Conservation (phyloP, 2,329 filamentous ascomycete genomes). For the Polychaeton citri region DNA sequence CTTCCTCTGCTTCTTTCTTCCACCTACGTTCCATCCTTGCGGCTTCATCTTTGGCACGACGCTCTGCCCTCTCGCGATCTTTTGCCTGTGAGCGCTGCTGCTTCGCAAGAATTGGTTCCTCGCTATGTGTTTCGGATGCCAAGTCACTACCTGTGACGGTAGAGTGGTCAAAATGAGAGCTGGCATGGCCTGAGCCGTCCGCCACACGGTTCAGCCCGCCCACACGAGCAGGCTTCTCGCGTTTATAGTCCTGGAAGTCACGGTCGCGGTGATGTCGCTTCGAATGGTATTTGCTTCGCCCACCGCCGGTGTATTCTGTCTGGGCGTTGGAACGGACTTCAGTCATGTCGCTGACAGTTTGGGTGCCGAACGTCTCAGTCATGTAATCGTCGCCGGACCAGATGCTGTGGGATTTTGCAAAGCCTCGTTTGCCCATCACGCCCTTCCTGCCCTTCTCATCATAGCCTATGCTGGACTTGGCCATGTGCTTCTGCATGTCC, state of each 20-base stretch:
- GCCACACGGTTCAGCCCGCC: slow-evolving; percentile 75
- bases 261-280: slow-evolving; percentile 39
- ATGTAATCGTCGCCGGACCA: slow-evolving; percentile 29
- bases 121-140: slow-evolving; percentile 29
- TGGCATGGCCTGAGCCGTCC: slow-evolving; percentile 45
- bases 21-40: slow-evolving; percentile 25
- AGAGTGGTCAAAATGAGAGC: slow-evolving; percentile 58
- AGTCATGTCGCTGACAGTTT: slow-evolving; percentile 14
- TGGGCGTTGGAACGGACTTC: slow-evolving; percentile 1
- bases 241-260: slow-evolving; percentile 69
- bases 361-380: slow-evolving; percentile 20
- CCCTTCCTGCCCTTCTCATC: slow-evolving; percentile 31
- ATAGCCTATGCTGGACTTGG: slow-evolving; percentile 27
- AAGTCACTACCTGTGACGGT: slow-evolving; percentile 52
- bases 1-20: slow-evolving; percentile 27
- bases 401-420: slow-evolving; percentile 28
- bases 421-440: slow-evolving; percentile 23
- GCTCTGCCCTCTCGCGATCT: slow-evolving; percentile 25
- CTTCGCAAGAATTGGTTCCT: slow-evolving; percentile 21
- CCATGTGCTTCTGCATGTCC: slow-evolving; percentile 24
- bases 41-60: slow-evolving; percentile 24
- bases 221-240: slow-evolving; percentile 74
- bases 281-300: slow-evolving; percentile 19
- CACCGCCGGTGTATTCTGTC: background rate
- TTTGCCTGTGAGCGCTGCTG: slow-evolving; percentile 17